phyloP scores from a whole-genome alignment of 2,329 filamentous ascomycete genomes.

The Penicillium glabrum region DNA sequence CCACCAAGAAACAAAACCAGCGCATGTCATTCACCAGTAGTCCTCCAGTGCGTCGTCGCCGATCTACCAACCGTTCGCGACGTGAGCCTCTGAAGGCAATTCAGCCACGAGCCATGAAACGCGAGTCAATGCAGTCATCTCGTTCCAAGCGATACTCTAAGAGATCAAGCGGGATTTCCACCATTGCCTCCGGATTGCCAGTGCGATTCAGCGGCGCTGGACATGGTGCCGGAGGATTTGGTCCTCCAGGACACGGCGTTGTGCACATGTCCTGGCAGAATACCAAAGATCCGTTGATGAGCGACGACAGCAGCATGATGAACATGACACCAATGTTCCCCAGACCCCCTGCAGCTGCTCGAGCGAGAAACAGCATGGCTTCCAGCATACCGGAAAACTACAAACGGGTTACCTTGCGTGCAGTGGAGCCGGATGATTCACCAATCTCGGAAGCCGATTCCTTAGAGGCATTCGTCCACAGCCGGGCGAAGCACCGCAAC shows the following conservation, averaged over 20 bases:
- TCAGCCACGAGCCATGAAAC: conserved; percentile 37
- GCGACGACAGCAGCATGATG: conserved; percentile 35
- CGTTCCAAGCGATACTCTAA: conserved; percentile 38
- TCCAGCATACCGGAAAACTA: conserved; percentile 27
- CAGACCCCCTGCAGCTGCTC: conserved; percentile 30
- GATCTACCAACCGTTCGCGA: conserved; percentile 29
- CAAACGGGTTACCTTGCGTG: conserved; percentile 31
- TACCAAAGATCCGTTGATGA: conserved; percentile 33
- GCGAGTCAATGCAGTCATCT: conserved; percentile 36
- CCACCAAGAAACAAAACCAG: conserved; percentile 25
- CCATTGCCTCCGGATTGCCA: conserved; percentile 38
- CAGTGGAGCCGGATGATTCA: conserved; percentile 31
- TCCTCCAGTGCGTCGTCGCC: conserved; percentile 29
- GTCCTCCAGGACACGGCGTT: conserved; percentile 35
- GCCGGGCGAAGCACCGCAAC: conserved; percentile 38
- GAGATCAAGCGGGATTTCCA: conserved; percentile 40
- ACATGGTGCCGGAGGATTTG: conserved; percentile 42
- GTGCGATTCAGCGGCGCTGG: conserved; percentile 43
- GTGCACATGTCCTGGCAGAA: conserved; percentile 41
- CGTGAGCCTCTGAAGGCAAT: conserved; percentile 38
- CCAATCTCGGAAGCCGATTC: conserved; percentile 37
- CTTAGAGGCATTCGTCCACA: conserved; percentile 40
- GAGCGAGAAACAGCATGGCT: conserved; percentile 27
- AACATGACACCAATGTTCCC: conserved; percentile 39
- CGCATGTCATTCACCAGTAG: conserved; percentile 31